Conservation (phyloP, 805 yeast genomes). For the Lipomyces yamanashiensis region DNA sequence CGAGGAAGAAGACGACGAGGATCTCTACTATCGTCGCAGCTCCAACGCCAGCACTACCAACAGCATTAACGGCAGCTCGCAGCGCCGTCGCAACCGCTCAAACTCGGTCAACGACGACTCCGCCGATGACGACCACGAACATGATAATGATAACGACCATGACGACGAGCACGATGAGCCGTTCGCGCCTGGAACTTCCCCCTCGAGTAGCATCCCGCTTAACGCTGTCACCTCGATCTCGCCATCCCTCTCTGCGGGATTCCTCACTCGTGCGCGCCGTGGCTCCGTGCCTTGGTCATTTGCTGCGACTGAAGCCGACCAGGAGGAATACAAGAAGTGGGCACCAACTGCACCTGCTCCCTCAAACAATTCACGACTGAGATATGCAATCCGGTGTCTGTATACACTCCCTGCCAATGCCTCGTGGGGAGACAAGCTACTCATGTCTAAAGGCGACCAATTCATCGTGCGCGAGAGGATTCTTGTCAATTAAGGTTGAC, state of each 20-base stretch:
- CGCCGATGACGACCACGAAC: conserved; percentile 19
- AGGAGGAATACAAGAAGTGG: conserved; percentile 27
- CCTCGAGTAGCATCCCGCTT: background rate
- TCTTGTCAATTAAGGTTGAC: background rate
- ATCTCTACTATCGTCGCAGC: conserved; percentile 27
- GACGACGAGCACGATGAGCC: conserved; percentile 1
- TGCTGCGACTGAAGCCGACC: background rate
- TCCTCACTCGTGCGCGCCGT: conserved; percentile 16
- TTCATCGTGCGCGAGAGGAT: conserved; percentile 34
- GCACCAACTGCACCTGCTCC: conserved; percentile 25
- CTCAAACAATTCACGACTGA: conserved; percentile 20
- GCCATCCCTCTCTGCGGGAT: background rate
- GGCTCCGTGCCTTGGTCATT: conserved; percentile 14
- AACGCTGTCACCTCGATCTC: background rate
- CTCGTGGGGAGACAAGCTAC: conserved; percentile 36
- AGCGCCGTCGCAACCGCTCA: background rate
- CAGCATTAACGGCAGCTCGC: background rate
- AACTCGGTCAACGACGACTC: conserved; percentile 17
- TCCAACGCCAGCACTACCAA: conserved; percentile 3
- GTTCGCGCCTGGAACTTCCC: background rate
- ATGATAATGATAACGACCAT: background rate
- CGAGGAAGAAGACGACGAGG: conserved; percentile 25
- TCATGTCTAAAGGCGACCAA: conserved; percentile 29
- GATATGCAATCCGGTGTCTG: conserved; percentile 35
- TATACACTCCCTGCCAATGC: conserved; percentile 35